Percentiles rank a stretch among this genome's conserved stretches.
These are phyloP conservation scores for Corylus heterophylla DNA, from an alignment of 306 rosid species.

Conservation along the genomic window DNA sequence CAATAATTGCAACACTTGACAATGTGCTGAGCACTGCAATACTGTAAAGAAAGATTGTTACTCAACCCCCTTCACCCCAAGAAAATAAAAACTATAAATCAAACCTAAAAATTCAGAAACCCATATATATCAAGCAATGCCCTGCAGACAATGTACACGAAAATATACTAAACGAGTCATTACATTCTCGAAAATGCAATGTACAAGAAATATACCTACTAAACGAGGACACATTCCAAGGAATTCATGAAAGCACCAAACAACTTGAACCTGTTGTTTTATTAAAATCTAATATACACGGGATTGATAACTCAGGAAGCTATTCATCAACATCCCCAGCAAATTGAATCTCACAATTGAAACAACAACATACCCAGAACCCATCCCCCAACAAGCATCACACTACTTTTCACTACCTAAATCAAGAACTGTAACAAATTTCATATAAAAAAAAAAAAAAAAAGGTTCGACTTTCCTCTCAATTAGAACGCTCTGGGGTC, in stretches of 20 bases:
- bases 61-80: neutral
- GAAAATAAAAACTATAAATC: neutral
- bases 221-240: neutral
- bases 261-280: neutral
- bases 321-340: neutral
- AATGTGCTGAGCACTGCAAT: neutral
- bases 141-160: neutral
- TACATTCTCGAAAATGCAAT: neutral
- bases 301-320: neutral
- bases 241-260: neutral
- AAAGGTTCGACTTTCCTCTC: slow-evolving; percentile 24
- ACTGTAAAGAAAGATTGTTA: neutral
- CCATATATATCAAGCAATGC: neutral
- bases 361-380: neutral
- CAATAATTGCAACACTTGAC: neutral
- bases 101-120: neutral
- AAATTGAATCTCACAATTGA: neutral
- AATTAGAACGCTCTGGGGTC: slow-evolving; percentile 83
- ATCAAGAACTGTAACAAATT: slow-evolving; percentile 17
- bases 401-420: neutral
- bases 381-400: neutral
- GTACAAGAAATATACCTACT: neutral
- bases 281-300: neutral
- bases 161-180: neutral
- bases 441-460: neutral